Percentiles rank a stretch among this genome's conserved stretches.
phyloP scores from a whole-genome alignment of 169 alveolate species.

The Cryptosporidium muris region DNA sequence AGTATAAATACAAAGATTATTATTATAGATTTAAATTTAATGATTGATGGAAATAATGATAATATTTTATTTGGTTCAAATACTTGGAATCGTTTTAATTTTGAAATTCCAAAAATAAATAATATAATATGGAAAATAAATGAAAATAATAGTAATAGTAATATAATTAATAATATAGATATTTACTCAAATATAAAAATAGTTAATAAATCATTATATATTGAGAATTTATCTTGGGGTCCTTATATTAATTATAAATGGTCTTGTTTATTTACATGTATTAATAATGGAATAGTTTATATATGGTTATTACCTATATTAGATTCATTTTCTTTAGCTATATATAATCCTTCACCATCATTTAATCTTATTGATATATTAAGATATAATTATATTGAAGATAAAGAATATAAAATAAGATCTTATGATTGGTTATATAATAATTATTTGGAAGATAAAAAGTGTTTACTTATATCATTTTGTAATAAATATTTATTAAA shows the following conservation, averaged over 20 bases:
- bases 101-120: slow-evolving; percentile 20
- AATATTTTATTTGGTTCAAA: slow-evolving; percentile 38
- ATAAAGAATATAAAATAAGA: not conserved
- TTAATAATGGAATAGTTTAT: slow-evolving; percentile 48
- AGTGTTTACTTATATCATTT: not conserved
- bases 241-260: slow-evolving; percentile 42
- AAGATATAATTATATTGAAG: not conserved
- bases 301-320: slow-evolving; percentile 41
- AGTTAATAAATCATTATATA: slow-evolving; percentile 14
- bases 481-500: slow-evolving; percentile 21
- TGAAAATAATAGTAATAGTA: not conserved
- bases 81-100: slow-evolving; percentile 20
- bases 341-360: slow-evolving; percentile 34
- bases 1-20: slow-evolving; percentile 41
- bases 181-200: not conserved
- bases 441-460: slow-evolving; percentile 1
- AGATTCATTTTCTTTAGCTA: slow-evolving; percentile 44
- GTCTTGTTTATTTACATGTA: slow-evolving; percentile 38
- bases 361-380: slow-evolving; percentile 30
- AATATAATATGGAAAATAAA: not conserved
- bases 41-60: slow-evolving; percentile 64
- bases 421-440: slow-evolving; percentile 24
- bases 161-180: not conserved
- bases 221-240: slow-evolving; percentile 55
- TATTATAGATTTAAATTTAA: slow-evolving; percentile 35